Base-by-base conservation (phyloP, 768 basidiomycete species). In the Lenzites betulinus region DNA sequence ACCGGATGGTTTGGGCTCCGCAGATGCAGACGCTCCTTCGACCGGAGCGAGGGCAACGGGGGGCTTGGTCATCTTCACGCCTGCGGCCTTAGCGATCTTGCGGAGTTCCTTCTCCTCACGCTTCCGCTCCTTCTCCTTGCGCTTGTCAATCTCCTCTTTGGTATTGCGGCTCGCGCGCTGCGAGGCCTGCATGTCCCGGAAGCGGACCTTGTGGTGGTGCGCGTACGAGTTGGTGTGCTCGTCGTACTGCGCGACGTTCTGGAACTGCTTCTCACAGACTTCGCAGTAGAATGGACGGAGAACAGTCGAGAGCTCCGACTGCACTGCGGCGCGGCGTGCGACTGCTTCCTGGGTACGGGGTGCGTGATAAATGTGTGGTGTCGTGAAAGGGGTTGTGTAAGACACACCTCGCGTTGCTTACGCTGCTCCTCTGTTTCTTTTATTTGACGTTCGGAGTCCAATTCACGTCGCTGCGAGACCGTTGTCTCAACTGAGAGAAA, bases 211-310 rank as follows among this genome's bases (percentile, higher is more conserved):
- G 76, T 92, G 92, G 66, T 91, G 89, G 68, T 93, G 91, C 0
- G 90, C 89, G 65, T 92, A 93, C 7, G 92, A 92, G 68, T 93
- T 93, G 54, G 89, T 90, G 73, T 94, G 92, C 68, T 93, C 92
- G 64, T 93, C 92, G 66, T 90, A 94, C 68, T 92, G 92, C 0
- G 90, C 86, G 20, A 93, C 89, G 50, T 82, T 93, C 71, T 87
- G 82, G 76, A 93, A 93, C 71, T 94, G 92, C 71, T 93, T 93
- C 62, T 92, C 90, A 76, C 92, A 94, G 20, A 92, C 80, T 25
- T 79, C 74, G 71, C 92, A 94, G 70, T 92, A 93, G 74, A 93
- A 93, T 9, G 89, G 80, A 33, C 81, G 80, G 48, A 93, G 79
- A 5, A 86, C 85, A 49, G 79, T 79, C 1, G 81, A 83, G 30